Conservation (phyloP, 2,329 filamentous ascomycete species). For the Incumbomyces delicatus region DNA sequence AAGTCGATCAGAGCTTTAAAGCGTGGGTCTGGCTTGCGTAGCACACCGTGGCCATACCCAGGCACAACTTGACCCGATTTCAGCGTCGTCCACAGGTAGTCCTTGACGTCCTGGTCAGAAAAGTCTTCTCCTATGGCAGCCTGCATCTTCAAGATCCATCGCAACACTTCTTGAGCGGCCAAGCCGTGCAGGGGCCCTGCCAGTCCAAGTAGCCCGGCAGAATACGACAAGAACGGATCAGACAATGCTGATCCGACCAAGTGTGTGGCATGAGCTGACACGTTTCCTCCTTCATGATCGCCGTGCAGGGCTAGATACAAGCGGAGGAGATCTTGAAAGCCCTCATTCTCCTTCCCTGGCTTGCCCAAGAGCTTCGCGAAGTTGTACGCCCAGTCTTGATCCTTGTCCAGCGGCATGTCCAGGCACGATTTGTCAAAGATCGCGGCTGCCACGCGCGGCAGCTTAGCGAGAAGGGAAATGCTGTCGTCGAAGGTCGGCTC, state of each 20-base stretch:
- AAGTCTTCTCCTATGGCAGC: slow-evolving; percentile 69
- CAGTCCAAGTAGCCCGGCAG: slow-evolving; percentile 86
- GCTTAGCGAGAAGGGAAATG: slow-evolving; percentile 88
- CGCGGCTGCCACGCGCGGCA: slow-evolving; percentile 91
- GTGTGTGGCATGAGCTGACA: slow-evolving; percentile 91
- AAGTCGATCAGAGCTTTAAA: slow-evolving; percentile 98
- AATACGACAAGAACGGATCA: slow-evolving; percentile 93
- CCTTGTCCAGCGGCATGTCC: slow-evolving; percentile 65
- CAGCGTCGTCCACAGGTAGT: slow-evolving; percentile 86
- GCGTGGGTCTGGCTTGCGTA: slow-evolving; percentile 91
- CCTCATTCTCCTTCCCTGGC: slow-evolving; percentile 74
- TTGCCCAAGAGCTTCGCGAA: slow-evolving; percentile 95
- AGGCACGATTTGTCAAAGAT: slow-evolving; percentile 82
- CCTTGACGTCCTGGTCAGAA: slow-evolving; percentile 69
- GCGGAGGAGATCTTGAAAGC: slow-evolving; percentile 89
- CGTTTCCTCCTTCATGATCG: slow-evolving; percentile 96
- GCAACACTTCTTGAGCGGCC: slow-evolving; percentile 90
- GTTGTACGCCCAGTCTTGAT: slow-evolving; percentile 98
- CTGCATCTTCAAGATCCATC: slow-evolving; percentile 96
- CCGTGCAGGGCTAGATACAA: slow-evolving; percentile 94
- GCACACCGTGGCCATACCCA: slow-evolving; percentile 89
- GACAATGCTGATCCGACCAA: slow-evolving; percentile 88
- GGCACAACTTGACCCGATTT: slow-evolving; percentile 91
- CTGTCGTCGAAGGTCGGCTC: slow-evolving; percentile 94
- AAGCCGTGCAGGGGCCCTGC: slow-evolving; percentile 90